phyloP scores from a whole-genome alignment of 306 rosid species.

The Dryas alaskensis region DNA sequence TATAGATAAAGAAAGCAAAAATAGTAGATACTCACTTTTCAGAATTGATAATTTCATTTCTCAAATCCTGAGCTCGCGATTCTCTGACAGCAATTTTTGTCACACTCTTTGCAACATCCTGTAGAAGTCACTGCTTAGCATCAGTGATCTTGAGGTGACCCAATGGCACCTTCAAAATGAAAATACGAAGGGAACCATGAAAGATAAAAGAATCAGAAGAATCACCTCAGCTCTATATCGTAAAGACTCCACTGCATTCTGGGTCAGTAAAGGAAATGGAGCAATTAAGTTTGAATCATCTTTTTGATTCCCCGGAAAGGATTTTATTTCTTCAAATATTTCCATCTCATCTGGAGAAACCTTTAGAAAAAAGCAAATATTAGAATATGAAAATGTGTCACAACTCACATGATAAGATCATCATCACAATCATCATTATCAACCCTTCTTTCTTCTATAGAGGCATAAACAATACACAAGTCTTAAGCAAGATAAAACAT shows the following conservation, averaged over 20 bases:
- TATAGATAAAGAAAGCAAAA: neutral
- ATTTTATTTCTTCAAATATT: conserved; percentile 67
- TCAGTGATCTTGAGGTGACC: conserved; percentile 11
- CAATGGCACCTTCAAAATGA: conserved; percentile 4
- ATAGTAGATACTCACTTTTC: conserved; percentile 62
- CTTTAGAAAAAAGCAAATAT: conserved; percentile 32
- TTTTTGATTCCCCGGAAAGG: conserved; percentile 63
- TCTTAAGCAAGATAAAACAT: neutral
- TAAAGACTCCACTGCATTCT: conserved; percentile 80
- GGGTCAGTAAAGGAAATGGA: conserved; percentile 71
- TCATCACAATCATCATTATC: neutral
- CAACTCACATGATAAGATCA: neutral
- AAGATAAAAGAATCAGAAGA: conserved; percentile 10
- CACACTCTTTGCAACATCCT: conserved; percentile 89
- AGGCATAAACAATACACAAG: neutral
- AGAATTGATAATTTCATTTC: conserved; percentile 91
- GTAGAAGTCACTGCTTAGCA: conserved; percentile 23
- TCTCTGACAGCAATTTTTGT: conserved; percentile 84
- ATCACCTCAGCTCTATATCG: conserved; percentile 95
- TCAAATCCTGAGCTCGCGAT: conserved; percentile 84
- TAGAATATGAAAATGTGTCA: neutral
- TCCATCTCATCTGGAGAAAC: conserved; percentile 85
- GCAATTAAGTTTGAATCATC: conserved; percentile 47
- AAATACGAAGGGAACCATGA: neutral
- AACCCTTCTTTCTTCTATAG: neutral